A percentile compares a stretch with the other conserved stretches of the same genome.
phyloP scores from a whole-genome alignment of 306 rosid species.

The Lathyrus aphaca region DNA sequence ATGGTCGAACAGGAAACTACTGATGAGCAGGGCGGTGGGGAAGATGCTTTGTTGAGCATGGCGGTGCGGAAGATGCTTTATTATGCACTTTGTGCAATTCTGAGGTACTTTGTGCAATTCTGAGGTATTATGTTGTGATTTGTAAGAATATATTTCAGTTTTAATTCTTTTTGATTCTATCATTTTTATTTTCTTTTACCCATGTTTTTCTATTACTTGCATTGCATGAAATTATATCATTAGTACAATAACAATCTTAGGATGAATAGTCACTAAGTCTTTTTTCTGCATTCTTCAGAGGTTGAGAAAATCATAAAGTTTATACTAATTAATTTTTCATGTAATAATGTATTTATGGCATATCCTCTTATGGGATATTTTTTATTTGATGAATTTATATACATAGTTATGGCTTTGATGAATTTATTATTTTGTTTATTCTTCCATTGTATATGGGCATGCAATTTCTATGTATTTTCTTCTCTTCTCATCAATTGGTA shows the following conservation, averaged over 20 bases:
- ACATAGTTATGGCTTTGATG: too few species aligned
- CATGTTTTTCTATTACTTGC: conserved; percentile 5
- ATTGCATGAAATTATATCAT: not conserved
- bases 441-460: too few species aligned
- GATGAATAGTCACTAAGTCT: conserved; percentile 18
- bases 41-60: conserved; percentile 95
- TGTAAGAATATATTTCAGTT: conserved; percentile 6
- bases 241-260: not conserved
- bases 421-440: too few species aligned
- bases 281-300: not conserved
- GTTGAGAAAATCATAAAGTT: conserved; percentile 3
- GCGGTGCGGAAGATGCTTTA: too few species aligned
- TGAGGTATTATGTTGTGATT: conserved; percentile 64
- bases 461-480: not conserved
- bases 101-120: conserved; percentile 97
- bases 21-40: conserved; percentile 71
- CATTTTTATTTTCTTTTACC: conserved; percentile 22
- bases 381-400: too few species aligned
- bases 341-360: conserved; percentile 2
- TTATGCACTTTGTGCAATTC: too few species aligned
- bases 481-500: conserved; percentile 23
- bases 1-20: conserved; percentile 75
- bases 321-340: not conserved
- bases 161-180: too few species aligned
- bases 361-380: conserved; percentile 14